Base-by-base conservation (phyloP, 1,284 basidiomycete genomes). In the Puccinia triticina region DNA sequence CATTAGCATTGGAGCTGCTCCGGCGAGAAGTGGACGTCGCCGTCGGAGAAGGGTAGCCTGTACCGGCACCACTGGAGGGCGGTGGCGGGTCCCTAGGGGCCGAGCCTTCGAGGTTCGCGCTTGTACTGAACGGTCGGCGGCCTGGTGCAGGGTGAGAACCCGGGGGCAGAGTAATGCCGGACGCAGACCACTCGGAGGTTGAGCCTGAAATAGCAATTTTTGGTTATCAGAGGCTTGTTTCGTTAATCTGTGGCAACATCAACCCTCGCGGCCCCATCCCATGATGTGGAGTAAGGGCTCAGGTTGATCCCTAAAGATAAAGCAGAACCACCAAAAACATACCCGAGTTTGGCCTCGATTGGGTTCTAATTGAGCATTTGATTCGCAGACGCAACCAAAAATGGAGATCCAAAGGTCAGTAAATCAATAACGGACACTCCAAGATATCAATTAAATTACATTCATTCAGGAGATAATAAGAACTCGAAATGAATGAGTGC, bases 1-100 rank as follows among this genome's bases (percentile, higher is more conserved):
- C 48, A 55, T 79, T 79, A n/a, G 66, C 66, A 69, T 69, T 71
- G 23, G 66, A 79, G 40, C 77, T 79, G 37, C 77, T 69, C 40
- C 67, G 64, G 40, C 66, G 55, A n/a, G 66, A 69, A 53, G 48
- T 34, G 32, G 77, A 37, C n/a, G 50, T 78, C 14, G 64, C 67
- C 12, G 77, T 79, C 48, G 66, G 66, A 18, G 77, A 77, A 34
- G 57, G 57, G 26, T 77, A 61, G 21, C 40, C 57, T 23, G 34
- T 64, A 34, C 57, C 74, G 26, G 57, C 59, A 26, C 74, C 74
- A 29, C 57, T 50, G 43, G 55, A 77, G 18, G 74, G 46, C 40
- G 74, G 37, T 46, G 57, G 57, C 23, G 34, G 74, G 23, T 77
- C 74, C 57, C 74, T 40, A 14, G 74, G 23, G 57, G 57, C 57